Conservation (phyloP, 192 early-diverging fungal genomes). For the Coemansia umbellata region DNA sequence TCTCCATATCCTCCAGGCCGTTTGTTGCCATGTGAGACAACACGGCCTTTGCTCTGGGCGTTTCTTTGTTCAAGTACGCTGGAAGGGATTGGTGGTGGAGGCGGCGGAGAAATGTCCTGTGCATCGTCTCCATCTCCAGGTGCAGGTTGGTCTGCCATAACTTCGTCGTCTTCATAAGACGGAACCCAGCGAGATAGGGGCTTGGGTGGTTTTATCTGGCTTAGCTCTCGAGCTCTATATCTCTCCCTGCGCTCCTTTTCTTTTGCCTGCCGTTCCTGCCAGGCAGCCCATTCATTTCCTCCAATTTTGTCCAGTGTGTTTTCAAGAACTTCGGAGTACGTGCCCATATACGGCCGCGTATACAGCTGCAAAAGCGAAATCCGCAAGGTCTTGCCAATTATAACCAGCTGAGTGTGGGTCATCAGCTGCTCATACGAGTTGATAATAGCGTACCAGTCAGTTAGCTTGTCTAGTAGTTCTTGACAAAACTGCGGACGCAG, state of each 20-base stretch:
- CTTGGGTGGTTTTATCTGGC: background rate
- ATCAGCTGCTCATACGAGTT: slow-evolving; percentile 41
- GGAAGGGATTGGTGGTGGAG: background rate
- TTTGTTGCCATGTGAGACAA: slow-evolving; percentile 2
- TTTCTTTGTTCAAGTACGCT: background rate
- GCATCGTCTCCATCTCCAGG: slow-evolving; percentile 6
- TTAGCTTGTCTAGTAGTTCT: slow-evolving; percentile 20
- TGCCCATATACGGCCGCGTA: slow-evolving; percentile 28
- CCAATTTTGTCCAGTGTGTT: slow-evolving; percentile 34
- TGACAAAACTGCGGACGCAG: slow-evolving; percentile 44
- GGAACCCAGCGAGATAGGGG: slow-evolving; percentile 17
- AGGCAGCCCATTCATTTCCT: slow-evolving; percentile 36
- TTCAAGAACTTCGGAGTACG: slow-evolving; percentile 26
- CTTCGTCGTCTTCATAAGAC: slow-evolving; percentile 9
- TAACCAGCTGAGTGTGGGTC: slow-evolving; percentile 31
- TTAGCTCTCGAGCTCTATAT: slow-evolving; percentile 9
- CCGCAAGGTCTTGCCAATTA: slow-evolving; percentile 37
- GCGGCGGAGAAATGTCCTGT: background rate
- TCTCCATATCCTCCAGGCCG: slow-evolving; percentile 12
- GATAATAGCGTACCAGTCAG: slow-evolving; percentile 36
- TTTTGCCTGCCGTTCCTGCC: slow-evolving; percentile 35
- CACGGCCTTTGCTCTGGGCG: background rate
- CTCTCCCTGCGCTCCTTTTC: slow-evolving; percentile 13
- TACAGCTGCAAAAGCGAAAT: slow-evolving; percentile 40
- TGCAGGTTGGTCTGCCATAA: slow-evolving; percentile 22